Conservation (phyloP, 768 basidiomycete genomes). For the Gautieria morchelliformis region DNA sequence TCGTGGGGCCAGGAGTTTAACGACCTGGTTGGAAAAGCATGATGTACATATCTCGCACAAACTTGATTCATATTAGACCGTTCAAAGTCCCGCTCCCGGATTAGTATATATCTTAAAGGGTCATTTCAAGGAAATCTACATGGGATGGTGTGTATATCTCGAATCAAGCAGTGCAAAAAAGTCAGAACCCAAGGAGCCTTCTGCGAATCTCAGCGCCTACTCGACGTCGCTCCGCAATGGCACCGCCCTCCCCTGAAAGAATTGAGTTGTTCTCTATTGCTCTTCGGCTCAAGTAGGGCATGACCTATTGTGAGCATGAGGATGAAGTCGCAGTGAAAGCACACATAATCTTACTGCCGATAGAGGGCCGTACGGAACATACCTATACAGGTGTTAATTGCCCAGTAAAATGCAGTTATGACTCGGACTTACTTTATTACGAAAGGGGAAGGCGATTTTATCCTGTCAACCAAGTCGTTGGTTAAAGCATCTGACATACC, state of each 20-base stretch:
- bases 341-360: slow-evolving; percentile 36
- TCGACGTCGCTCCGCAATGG: slow-evolving; percentile 47
- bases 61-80: too few species aligned
- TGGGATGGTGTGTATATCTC: neutral
- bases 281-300: slow-evolving; percentile 83
- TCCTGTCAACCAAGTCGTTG: slow-evolving; percentile 51
- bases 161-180: neutral
- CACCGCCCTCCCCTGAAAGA: slow-evolving; percentile 57
- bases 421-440: slow-evolving; percentile 54
- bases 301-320: slow-evolving; percentile 39
- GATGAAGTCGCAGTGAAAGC: neutral
- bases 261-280: slow-evolving; percentile 92
- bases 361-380: slow-evolving; percentile 69
- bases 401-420: slow-evolving; percentile 13
- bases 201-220: slow-evolving; percentile 46
- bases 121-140: neutral
- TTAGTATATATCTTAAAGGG: too few species aligned
- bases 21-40: slow-evolving; percentile 32
- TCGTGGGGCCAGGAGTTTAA: slow-evolving; percentile 65
- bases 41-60: neutral
- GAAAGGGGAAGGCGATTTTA: slow-evolving; percentile 47
- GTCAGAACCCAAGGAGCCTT: slow-evolving; percentile 21
- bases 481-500: slow-evolving; percentile 85
- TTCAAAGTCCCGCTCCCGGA: too few species aligned
- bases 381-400: slow-evolving; percentile 24